Evolutionary conservation across 2,329 filamentous ascomycete species (phyloP), one percentile per base, ranked within the genome.

Genomic region (Penicillium expansum): DNA sequence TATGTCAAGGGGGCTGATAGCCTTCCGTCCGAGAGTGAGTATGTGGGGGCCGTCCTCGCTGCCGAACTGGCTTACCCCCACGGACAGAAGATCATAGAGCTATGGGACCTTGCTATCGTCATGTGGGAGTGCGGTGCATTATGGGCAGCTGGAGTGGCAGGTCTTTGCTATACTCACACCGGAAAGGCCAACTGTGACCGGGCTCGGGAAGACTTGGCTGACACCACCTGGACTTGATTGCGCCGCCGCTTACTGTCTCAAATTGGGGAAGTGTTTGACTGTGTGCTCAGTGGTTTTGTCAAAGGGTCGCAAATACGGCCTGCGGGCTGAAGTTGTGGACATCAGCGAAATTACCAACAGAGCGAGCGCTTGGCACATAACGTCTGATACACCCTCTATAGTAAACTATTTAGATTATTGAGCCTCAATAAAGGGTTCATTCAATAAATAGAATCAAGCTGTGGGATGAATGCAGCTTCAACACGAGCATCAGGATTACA

Each of bases 41-140:
- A 49, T 16, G 52, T 58, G 10, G 58, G 56, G 24, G 44, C 27
- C 3, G 52, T 60, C 1, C 56, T 60, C 1, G 39, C 55, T 14
- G 56, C 58, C 13, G 48, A 58, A 29, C 6, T 58, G 39, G 56
- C 56, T 29, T 60, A 58, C 16, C 58, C 58, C 7, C 55, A 60
- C 2, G 58, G 39, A 1, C 56, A 58, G 49, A 58, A 60, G 39
- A 58, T 60, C 7, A 27, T 56, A 18, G 58, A 60, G 35, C 22
- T 60, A 3, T 60, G 58, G 58, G 58, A 58, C 14, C 58, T 60
- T 37, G 52, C 55, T n/a, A 60, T 60, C 22, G 30, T 60, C 13
- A 60, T 60, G 55, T 60, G 58, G 56, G 58, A 60, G 41, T 56
- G 55, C 22, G 58, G 58, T 1, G 52, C 56, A 11, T 56, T 60